phyloP scores from a whole-genome alignment of 371 early-diverging fungal genomes.

The Blakeslea trispora region DNA sequence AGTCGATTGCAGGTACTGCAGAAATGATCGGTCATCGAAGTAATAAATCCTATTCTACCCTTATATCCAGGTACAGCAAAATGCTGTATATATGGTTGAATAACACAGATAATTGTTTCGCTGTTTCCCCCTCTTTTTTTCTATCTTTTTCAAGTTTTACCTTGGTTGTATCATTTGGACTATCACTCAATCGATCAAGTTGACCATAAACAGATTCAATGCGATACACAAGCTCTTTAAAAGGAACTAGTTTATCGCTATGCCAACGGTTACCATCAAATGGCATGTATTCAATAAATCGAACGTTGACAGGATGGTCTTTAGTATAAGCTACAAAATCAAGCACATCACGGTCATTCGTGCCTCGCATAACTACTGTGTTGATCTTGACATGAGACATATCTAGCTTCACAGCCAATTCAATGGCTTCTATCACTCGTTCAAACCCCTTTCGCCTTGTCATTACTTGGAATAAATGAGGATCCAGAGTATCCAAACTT shows the following conservation, averaged over 20 bases:
- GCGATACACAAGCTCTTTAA: constrained; percentile 67
- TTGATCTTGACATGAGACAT: constrained; percentile 86
- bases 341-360: constrained; percentile 83
- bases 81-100: constrained; percentile 25
- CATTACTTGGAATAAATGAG: constrained; percentile 84
- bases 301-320: constrained; percentile 71
- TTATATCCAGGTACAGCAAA: constrained; percentile 73
- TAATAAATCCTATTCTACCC: constrained; percentile 93
- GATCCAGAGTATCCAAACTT: constrained; percentile 89
- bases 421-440: constrained; percentile 73
- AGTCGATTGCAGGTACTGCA: constrained; percentile 92
- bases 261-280: constrained; percentile 95
- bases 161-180: constrained; percentile 87
- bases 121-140: too few relatives aligned
- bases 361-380: constrained; percentile 83
- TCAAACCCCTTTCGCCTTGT: constrained; percentile 84
- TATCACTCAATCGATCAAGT: constrained; percentile 68
- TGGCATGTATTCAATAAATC: constrained; percentile 98
- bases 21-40: constrained; percentile 95
- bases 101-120: background rate
- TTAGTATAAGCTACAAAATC: constrained; percentile 85
- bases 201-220: constrained; percentile 61
- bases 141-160: constrained; percentile 31
- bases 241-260: constrained; percentile 80
- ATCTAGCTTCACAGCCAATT: constrained; percentile 64